Conservation (phyloP, 345 rosid species). For the Aquilaria sinensis region DNA sequence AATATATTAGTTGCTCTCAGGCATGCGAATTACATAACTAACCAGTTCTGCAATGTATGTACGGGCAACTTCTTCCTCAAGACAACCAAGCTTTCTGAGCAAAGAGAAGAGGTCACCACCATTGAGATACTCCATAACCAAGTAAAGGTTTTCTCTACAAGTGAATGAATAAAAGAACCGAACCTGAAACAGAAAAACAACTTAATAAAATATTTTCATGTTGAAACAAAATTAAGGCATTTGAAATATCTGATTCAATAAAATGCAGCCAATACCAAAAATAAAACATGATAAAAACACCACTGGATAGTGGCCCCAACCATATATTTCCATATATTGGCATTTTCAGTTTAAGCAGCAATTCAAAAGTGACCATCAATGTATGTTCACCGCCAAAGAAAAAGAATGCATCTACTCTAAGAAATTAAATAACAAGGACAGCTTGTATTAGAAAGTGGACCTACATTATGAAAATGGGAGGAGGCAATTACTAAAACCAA, state of each 20-base stretch:
- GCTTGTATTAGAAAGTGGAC: too few species aligned
- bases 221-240: too few species aligned
- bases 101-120: constrained; percentile 82
- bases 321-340: too few species aligned
- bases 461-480: background rate
- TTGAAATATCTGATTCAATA: too few species aligned
- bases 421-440: too few species aligned
- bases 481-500: background rate
- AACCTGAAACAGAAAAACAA: constrained; percentile 49
- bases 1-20: constrained; percentile 2
- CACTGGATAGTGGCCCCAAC: too few species aligned
- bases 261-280: too few species aligned
- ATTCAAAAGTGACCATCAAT: too few species aligned
- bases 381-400: too few species aligned
- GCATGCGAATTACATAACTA: constrained; percentile 19
- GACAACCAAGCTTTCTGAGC: constrained; percentile 76
- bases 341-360: too few species aligned
- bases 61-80: constrained; percentile 72
- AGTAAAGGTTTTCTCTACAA: constrained; percentile 79
- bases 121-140: constrained; percentile 91
- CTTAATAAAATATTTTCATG: background rate
- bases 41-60: constrained; percentile 84
- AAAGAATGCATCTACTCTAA: too few species aligned
- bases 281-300: too few species aligned
- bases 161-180: constrained; percentile 80